phyloP scores from a whole-genome alignment of 257 asterid species.

The Solanum stenotomum region DNA sequence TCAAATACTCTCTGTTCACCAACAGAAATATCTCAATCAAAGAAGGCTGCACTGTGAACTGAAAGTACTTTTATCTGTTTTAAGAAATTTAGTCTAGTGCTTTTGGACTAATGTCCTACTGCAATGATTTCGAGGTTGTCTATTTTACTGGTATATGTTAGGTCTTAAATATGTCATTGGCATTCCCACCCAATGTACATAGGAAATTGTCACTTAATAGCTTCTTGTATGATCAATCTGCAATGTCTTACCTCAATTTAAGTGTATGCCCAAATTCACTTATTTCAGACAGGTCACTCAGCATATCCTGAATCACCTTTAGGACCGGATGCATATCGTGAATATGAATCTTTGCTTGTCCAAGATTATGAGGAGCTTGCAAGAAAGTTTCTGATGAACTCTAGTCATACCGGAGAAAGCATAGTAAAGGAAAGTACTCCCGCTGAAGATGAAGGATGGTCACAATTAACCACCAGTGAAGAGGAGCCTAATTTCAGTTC shows the following conservation, averaged over 20 bases:
- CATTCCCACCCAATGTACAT: background rate
- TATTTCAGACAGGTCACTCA: conserved; percentile 74
- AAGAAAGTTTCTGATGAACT: conserved; percentile 34
- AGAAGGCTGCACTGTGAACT: background rate
- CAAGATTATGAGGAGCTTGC: conserved; percentile 90
- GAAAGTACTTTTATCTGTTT: background rate
- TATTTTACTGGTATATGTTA: background rate
- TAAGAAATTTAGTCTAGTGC: background rate
- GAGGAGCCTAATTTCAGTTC: conserved; percentile 29
- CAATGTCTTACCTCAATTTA: background rate
- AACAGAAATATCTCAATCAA: background rate
- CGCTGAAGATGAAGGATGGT: conserved; percentile 70
- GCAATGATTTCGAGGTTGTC: background rate
- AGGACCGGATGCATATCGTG: conserved; percentile 93
- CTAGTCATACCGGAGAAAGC: conserved; percentile 17
- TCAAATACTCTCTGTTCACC: background rate
- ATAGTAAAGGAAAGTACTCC: conserved; percentile 18
- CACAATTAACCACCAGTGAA: conserved; percentile 46
- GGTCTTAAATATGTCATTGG: background rate
- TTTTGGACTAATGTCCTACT: background rate
- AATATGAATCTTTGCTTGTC: conserved; percentile 73
- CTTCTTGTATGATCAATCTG: background rate
- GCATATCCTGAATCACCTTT: conserved; percentile 94
- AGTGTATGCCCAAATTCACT: conserved; percentile 1
- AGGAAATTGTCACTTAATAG: background rate